A percentile compares a stretch with the other conserved stretches of the same genome.
These are phyloP conservation scores for Tolypocladium tropicale DNA, from an alignment of 2,329 filamentous ascomycete genomes.

Conservation along the genomic window DNA sequence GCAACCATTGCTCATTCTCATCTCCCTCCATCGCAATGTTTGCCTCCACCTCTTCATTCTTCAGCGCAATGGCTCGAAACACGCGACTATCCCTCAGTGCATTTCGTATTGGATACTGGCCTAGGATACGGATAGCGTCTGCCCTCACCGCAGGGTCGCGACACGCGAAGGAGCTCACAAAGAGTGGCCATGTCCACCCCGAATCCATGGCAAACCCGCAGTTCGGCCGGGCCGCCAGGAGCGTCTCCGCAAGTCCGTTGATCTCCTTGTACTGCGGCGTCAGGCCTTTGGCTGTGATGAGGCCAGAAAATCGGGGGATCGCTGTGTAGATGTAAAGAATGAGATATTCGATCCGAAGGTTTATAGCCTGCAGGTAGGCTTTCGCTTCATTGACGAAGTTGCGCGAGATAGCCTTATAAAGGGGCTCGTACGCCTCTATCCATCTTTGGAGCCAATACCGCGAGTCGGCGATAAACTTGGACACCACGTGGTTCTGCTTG, in stretches of 20 bases:
- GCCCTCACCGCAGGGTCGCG: slow-evolving; percentile 26
- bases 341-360: slow-evolving; percentile 32
- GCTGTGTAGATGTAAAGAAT: slow-evolving; percentile 27
- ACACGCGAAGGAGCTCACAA: slow-evolving; percentile 29
- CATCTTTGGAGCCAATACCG: slow-evolving; percentile 29
- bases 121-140: slow-evolving; percentile 29
- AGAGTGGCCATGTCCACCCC: slow-evolving; percentile 34
- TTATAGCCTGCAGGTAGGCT: slow-evolving; percentile 25
- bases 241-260: slow-evolving; percentile 23
- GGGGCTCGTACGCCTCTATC: slow-evolving; percentile 24
- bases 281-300: slow-evolving; percentile 23
- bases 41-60: slow-evolving; percentile 24
- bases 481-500: slow-evolving; percentile 16
- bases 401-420: slow-evolving; percentile 17
- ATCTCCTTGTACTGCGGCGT: slow-evolving; percentile 33
- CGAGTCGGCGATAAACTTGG: slow-evolving; percentile 23
- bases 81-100: slow-evolving; percentile 31
- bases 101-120: slow-evolving; percentile 30
- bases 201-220: slow-evolving; percentile 35
- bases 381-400: slow-evolving; percentile 12
- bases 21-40: slow-evolving; percentile 20
- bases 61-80: slow-evolving; percentile 26
- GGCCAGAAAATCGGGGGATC: slow-evolving; percentile 25
- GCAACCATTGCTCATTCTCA: slow-evolving; percentile 26
- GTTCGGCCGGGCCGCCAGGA: slow-evolving; percentile 23